These are phyloP conservation scores for Chaetothyriales sp. DNA, from an alignment of 2,329 filamentous ascomycete genomes.

Conservation along the genomic window DNA sequence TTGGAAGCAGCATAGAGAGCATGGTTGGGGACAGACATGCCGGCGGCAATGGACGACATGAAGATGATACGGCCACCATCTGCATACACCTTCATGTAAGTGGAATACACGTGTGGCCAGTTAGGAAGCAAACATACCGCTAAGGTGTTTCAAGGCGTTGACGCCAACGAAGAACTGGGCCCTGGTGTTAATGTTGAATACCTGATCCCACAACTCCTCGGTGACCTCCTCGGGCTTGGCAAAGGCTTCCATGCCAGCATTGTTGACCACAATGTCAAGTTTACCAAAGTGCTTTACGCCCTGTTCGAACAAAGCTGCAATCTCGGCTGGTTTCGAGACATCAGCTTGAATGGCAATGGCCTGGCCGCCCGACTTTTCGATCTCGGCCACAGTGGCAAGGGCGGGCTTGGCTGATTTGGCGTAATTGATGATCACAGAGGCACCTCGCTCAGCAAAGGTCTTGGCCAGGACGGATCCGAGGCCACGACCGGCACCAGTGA, in stretches of 20 bases:
- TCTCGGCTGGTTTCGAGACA: constrained; percentile 26
- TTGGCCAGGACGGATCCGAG: constrained; percentile 25
- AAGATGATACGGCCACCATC: constrained; percentile 41
- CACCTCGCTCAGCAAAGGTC: constrained; percentile 24
- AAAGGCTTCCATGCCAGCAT: constrained; percentile 17
- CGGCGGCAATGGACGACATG: constrained; percentile 44
- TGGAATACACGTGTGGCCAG: background rate
- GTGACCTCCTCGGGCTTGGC: constrained; percentile 53
- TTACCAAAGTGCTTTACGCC: constrained; percentile 19
- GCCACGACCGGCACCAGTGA: constrained; percentile 26
- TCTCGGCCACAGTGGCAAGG: constrained; percentile 18
- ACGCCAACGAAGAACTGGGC: constrained; percentile 54
- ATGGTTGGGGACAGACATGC: constrained; percentile 55
- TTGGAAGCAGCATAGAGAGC: constrained; percentile 59
- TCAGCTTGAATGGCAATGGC: constrained; percentile 39
- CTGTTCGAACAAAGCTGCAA: constrained; percentile 36
- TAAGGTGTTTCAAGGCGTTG: constrained; percentile 55
- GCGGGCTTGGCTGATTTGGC: constrained; percentile 31
- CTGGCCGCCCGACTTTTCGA: constrained; percentile 17
- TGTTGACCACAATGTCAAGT: constrained; percentile 20
- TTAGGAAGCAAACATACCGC: constrained; percentile 8
- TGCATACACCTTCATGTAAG: constrained; percentile 5
- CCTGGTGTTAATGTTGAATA: constrained; percentile 49
- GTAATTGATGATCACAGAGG: constrained; percentile 30
- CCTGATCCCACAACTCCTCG: constrained; percentile 45